These are phyloP conservation scores for thale cress (Arabidopsis thaliana) DNA, from an alignment of 345 rosid species.

Conservation along the genomic window TAIR10.1 NC_003070.9:26608501-26609000, in stretches of 20 bases:
- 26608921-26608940: slow-evolving; percentile 66
- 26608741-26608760: slow-evolving; percentile 47
- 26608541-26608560: not conserved
- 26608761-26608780: slow-evolving; percentile 43
- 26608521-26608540: too few relatives aligned
- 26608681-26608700: slow-evolving; percentile 1
- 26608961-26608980: slow-evolving; percentile 74
- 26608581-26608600: not conserved
- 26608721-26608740: slow-evolving; percentile 59
- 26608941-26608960: slow-evolving; percentile 70
- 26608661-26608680: not conserved
- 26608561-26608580: not conserved
- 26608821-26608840: slow-evolving; percentile 43
- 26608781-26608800: slow-evolving; percentile 34
- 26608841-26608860: slow-evolving; percentile 33
- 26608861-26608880: slow-evolving; percentile 40
- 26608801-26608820: slow-evolving; percentile 21
- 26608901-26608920: slow-evolving; percentile 60
- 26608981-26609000: slow-evolving; percentile 70
- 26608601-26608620: not conserved
- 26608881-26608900: slow-evolving; percentile 47
- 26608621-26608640: slow-evolving; percentile 14
- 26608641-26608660: slow-evolving; percentile 6
- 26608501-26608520: too few relatives aligned
- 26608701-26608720: slow-evolving; percentile 44